phyloP scores from a whole-genome alignment of 495 filamentous ascomycete genomes.

The Xylaria nigripes region DNA sequence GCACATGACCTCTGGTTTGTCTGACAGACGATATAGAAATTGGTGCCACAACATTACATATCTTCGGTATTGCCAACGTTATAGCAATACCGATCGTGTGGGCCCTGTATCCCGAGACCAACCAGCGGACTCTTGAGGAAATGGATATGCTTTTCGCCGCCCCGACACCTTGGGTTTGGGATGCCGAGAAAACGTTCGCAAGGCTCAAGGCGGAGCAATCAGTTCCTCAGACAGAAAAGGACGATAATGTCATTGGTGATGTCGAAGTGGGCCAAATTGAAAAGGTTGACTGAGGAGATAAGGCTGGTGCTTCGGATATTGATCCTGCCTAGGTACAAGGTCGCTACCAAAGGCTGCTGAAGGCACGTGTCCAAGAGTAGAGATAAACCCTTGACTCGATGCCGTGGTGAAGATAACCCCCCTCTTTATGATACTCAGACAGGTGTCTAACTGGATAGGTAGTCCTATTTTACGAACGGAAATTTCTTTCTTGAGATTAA shows the following conservation, averaged over 20 bases:
- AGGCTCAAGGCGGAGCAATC: constrained; percentile 48
- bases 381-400: no score
- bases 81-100: constrained; percentile 58
- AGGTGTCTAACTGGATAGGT: no score
- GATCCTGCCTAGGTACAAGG: no score
- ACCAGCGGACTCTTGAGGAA: constrained; percentile 60
- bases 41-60: constrained; percentile 58
- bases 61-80: constrained; percentile 56
- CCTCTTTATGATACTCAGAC: no score
- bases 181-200: constrained; percentile 57
- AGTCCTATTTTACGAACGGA: no score
- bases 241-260: neutral
- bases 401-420: no score
- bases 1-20: neutral
- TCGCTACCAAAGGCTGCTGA: no score
- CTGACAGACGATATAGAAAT: constrained; percentile 31
- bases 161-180: constrained; percentile 53
- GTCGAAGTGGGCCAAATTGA: neutral
- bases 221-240: constrained; percentile 9
- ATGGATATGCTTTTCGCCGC: constrained; percentile 61
- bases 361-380: no score
- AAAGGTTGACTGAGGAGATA: no score
- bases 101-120: constrained; percentile 61
- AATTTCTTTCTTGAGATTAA: no score
- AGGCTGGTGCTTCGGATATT: no score